These are phyloP conservation scores for Microbotryum scabiosae DNA, from an alignment of 1,284 basidiomycete genomes.

Conservation along the genomic window DNA sequence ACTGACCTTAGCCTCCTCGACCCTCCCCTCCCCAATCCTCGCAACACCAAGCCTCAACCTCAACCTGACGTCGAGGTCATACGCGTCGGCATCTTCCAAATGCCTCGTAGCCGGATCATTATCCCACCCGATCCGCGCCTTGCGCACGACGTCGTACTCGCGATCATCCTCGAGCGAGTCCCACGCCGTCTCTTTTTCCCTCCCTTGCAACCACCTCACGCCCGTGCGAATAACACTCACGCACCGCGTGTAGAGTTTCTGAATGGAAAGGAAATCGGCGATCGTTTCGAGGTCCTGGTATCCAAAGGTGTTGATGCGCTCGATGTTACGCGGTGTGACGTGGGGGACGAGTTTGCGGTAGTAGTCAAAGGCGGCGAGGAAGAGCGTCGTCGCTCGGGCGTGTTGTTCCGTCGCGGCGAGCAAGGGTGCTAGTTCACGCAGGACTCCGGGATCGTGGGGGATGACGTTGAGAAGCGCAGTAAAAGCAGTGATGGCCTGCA, in stretches of 20 bases:
- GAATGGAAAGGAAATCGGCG: constrained; percentile 69
- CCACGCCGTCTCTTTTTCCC: constrained; percentile 67
- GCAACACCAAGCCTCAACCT: constrained; percentile 78
- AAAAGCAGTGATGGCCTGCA: constrained; percentile 65
- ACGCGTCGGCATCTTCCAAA: constrained; percentile 43
- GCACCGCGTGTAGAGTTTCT: constrained; percentile 60
- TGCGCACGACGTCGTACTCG: constrained; percentile 62
- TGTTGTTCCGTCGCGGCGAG: constrained; percentile 64
- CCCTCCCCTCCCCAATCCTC: constrained; percentile 69
- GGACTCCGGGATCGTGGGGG: constrained; percentile 70
- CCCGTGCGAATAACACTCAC: constrained; percentile 65
- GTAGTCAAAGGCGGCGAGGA: constrained; percentile 54
- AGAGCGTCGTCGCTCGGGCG: constrained; percentile 54
- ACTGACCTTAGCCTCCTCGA: constrained; percentile 70
- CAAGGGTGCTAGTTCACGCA: constrained; percentile 69
- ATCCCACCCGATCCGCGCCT: constrained; percentile 33
- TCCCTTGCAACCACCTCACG: constrained; percentile 79
- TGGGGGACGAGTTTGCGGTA: constrained; percentile 38
- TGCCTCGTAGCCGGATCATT: constrained; percentile 34
- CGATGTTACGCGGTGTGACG: constrained; percentile 8
- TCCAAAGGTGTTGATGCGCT: constrained; percentile 30
- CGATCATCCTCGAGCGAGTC: constrained; percentile 75
- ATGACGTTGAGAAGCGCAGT: constrained; percentile 64
- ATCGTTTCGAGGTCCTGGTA: constrained; percentile 55
- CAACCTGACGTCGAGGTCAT: constrained; percentile 67